phyloP scores from a whole-genome alignment of 139 green algal genomes.

The Pleodorina starrii region DNA sequence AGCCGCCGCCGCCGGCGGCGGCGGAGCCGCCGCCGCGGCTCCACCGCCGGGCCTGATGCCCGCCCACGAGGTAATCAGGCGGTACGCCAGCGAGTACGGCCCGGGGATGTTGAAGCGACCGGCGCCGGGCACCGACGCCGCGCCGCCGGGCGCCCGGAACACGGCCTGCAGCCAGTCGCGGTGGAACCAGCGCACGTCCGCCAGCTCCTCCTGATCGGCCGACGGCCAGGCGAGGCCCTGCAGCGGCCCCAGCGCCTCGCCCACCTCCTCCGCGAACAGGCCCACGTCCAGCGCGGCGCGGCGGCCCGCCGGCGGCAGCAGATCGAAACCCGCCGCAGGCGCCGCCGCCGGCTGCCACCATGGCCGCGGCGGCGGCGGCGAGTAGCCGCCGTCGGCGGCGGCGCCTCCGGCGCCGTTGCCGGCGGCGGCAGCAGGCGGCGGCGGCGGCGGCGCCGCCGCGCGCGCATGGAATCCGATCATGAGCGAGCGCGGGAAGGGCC shows the following conservation, averaged over 20 bases:
- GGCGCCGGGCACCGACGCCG: background rate
- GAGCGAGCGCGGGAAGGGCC: constrained; percentile 89
- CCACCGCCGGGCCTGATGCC: background rate
- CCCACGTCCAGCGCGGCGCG: constrained; percentile 47
- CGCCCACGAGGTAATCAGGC: constrained; percentile 24
- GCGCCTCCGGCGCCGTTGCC: background rate
- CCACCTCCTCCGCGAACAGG: constrained; percentile 20
- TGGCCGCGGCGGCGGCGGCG: background rate
- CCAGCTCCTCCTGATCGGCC: constrained; percentile 44
- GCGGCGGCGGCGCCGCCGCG: background rate
- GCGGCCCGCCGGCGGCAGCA: constrained; percentile 33
- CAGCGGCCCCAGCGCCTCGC: constrained; percentile 27
- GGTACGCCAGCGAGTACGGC: constrained; percentile 44
- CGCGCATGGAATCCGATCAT: constrained; percentile 86
- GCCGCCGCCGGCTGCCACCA: constrained; percentile 35
- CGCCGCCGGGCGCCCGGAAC: background rate
- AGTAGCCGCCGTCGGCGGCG: background rate
- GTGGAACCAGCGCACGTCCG: constrained; percentile 57
- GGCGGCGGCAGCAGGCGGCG: background rate
- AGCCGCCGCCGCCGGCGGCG: background rate
- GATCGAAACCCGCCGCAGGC: background rate
- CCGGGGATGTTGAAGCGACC: constrained; percentile 41
- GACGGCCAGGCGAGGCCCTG: background rate
- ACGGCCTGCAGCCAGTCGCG: constrained; percentile 43
- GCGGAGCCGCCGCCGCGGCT: background rate